Conservation (phyloP, 2,329 filamentous ascomycete genomes). For the Venturiaceae sp. region DNA sequence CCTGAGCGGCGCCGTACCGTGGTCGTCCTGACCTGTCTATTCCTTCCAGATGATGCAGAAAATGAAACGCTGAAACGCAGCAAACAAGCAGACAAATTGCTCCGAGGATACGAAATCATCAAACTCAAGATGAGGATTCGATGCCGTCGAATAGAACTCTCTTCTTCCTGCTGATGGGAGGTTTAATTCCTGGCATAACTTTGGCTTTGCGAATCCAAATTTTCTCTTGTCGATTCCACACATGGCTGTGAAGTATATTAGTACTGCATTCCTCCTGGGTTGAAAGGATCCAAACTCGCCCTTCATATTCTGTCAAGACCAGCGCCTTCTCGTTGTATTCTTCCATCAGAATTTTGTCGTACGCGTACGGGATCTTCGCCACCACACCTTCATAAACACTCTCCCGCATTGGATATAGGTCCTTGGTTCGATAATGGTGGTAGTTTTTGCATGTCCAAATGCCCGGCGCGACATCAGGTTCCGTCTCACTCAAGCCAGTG, state of each 20-base stretch:
- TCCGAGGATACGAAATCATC: neutral
- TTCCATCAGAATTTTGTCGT: conserved; percentile 53
- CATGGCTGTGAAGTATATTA: conserved; percentile 1
- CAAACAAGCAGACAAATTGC: neutral
- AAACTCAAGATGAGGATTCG: neutral
- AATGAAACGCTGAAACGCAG: neutral
- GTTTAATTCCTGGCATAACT: neutral
- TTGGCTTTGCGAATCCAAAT: conserved; percentile 1
- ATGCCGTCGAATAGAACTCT: neutral
- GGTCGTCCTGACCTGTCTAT: neutral
- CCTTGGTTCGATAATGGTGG: conserved; percentile 59
- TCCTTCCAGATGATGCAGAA: neutral
- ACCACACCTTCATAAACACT: conserved; percentile 65
- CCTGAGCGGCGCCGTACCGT: neutral
- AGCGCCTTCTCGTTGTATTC: conserved; percentile 58
- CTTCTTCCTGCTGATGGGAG: neutral
- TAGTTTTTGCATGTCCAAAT: conserved; percentile 73
- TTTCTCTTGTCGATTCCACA: conserved; percentile 1
- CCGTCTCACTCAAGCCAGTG: conserved; percentile 62
- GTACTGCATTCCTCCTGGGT: neutral
- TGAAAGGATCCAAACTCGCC: conserved; percentile 36
- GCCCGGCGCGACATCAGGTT: conserved; percentile 49
- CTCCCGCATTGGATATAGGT: conserved; percentile 67
- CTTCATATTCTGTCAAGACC: conserved; percentile 49
- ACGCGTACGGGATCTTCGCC: conserved; percentile 59